Percentiles rank a stretch among this genome's conserved stretches.
Evolutionary conservation across 2,329 filamentous ascomycete genomes (phyloP).

Genomic region (Paecilomyces sp.): DNA sequence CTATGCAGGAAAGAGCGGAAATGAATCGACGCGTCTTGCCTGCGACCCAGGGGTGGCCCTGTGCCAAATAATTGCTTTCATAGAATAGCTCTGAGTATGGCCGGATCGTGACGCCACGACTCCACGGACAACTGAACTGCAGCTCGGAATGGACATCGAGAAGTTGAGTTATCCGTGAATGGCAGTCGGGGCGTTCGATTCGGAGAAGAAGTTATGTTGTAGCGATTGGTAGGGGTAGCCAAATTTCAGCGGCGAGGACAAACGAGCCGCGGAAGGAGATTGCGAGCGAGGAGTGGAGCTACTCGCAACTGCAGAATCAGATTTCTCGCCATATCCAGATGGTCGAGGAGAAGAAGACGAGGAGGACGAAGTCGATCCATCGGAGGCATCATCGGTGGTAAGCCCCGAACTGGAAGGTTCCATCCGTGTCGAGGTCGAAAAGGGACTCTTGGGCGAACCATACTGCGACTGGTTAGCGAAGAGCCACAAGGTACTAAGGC

Average conservation of each 20-base stretch:
- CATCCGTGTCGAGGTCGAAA: not conserved
- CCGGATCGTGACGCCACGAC: not conserved
- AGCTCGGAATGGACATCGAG: slow-evolving; percentile 10
- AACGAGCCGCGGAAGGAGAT: slow-evolving; percentile 30
- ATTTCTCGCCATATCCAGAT: not conserved
- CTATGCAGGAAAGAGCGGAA: not conserved
- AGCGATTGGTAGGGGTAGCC: slow-evolving; percentile 35
- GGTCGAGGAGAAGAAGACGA: slow-evolving; percentile 3
- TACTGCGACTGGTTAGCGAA: slow-evolving; percentile 34
- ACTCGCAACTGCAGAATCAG: slow-evolving; percentile 23
- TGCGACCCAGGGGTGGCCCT: not conserved
- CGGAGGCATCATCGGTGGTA: not conserved
- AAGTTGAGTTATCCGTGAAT: slow-evolving; percentile 23
- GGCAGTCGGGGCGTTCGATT: slow-evolving; percentile 39
- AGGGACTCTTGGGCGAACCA: slow-evolving; percentile 36
- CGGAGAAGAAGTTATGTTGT: slow-evolving; percentile 38
- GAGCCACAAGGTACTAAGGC: slow-evolving; percentile 26
- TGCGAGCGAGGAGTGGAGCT: slow-evolving; percentile 36
- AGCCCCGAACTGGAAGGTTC: not conserved
- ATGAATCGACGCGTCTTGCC: not conserved
- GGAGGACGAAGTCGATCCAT: not conserved
- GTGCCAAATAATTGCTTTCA: slow-evolving; percentile 9
- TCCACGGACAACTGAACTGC: slow-evolving; percentile 1
- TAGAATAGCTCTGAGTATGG: slow-evolving; percentile 6
- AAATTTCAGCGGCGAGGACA: slow-evolving; percentile 31